Conservation (phyloP, 1,284 basidiomycete species). For the Ustilago xerochloae region DNA sequence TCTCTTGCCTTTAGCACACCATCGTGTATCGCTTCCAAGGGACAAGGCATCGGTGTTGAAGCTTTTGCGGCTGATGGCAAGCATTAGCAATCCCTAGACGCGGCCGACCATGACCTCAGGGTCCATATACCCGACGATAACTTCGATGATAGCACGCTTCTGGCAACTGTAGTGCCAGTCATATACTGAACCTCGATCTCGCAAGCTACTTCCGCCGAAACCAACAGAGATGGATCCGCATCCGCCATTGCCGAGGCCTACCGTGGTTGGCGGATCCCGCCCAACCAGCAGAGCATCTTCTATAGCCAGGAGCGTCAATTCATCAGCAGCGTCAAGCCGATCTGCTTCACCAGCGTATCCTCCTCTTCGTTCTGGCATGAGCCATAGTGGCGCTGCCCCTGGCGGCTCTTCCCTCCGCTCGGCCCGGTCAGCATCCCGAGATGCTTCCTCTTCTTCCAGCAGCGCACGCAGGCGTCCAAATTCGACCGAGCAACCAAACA, state of each 20-base stretch:
- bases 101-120: background rate
- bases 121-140: background rate
- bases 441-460: constrained; percentile 1
- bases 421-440: constrained; percentile 5
- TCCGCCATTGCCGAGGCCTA: constrained; percentile 32
- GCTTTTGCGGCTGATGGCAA: background rate
- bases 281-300: constrained; percentile 27
- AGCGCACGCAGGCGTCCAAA: background rate
- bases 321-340: constrained; percentile 19
- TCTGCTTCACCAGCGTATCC: constrained; percentile 15
- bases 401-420: background rate
- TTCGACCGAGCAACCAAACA: background rate
- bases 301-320: constrained; percentile 6
- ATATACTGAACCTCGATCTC: background rate
- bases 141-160: background rate
- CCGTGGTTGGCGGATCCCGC: constrained; percentile 28
- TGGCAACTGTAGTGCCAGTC: background rate
- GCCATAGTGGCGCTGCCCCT: background rate
- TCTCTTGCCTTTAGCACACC: background rate
- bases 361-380: background rate
- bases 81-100: background rate
- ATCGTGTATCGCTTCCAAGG: background rate
- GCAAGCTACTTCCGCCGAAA: background rate
- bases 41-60: background rate
- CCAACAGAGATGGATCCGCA: background rate